phyloP scores from a whole-genome alignment of 2,329 filamentous ascomycete species.

The Raffaelea ambrosiae region DNA sequence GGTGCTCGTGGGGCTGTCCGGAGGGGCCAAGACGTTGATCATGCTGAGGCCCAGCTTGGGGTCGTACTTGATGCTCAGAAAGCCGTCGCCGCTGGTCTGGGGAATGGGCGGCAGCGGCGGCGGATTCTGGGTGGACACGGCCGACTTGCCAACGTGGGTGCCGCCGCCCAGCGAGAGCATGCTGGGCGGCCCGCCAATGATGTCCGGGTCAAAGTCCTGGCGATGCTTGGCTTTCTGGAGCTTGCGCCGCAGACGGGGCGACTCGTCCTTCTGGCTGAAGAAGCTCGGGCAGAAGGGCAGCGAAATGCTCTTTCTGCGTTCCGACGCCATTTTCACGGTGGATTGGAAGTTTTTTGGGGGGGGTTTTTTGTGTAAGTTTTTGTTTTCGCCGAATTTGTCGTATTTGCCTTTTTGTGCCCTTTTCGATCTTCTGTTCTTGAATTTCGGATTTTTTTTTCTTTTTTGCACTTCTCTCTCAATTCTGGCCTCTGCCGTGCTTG shows the following conservation, averaged over 20 bases:
- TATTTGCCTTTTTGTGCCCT: no score
- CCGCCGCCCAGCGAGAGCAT: no score
- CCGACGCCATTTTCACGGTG: conserved; percentile 8
- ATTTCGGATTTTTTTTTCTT: not conserved
- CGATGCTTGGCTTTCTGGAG: conserved; percentile 22
- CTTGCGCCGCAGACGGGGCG: conserved; percentile 21
- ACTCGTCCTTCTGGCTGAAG: conserved; percentile 3
- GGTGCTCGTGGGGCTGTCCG: no score
- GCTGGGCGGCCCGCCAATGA: no score
- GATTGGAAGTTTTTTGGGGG: no score
- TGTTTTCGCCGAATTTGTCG: no score
- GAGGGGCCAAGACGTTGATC: not conserved
- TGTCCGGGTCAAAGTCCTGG: not conserved
- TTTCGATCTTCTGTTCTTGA: no score
- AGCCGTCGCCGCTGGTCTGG: conserved; percentile 1
- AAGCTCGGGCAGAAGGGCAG: not conserved
- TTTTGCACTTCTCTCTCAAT: conserved; percentile 21
- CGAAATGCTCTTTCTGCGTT: conserved; percentile 13
- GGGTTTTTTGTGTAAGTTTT: no score
- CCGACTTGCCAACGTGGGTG: conserved; percentile 5
- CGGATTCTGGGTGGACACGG: no score
- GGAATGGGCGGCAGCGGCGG: no score
- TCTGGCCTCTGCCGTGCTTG: conserved; percentile 46
- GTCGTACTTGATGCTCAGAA: conserved; percentile 9
- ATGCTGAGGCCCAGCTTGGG: not conserved